These are phyloP conservation scores for Fusarium compactum DNA, from an alignment of 2,329 filamentous ascomycete genomes.

Conservation along the genomic window DNA sequence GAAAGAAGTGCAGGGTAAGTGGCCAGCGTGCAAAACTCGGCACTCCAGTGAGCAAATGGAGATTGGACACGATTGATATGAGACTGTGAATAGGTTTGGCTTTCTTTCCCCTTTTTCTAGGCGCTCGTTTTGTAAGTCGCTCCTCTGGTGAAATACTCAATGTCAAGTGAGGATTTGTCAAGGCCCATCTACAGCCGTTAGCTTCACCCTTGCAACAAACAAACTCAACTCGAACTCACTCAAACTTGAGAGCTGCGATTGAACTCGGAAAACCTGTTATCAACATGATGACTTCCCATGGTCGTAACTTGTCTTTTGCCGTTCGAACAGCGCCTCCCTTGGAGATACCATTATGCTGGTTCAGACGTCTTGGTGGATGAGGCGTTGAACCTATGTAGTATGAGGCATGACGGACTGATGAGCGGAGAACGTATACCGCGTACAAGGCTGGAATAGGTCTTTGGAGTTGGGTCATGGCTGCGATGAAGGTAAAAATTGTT, in stretches of 20 bases:
- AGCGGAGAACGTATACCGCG: conserved; percentile 91
- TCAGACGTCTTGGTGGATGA: conserved; percentile 83
- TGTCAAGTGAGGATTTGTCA: conserved; percentile 86
- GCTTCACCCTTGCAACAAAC: background rate
- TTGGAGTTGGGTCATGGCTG: conserved; percentile 56
- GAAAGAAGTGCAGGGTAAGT: conserved; percentile 82
- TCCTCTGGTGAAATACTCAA: conserved; percentile 77
- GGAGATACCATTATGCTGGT: conserved; percentile 89
- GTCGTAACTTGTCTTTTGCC: conserved; percentile 73
- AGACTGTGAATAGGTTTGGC: conserved; percentile 71
- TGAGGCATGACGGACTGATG: conserved; percentile 76
- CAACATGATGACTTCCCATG: conserved; percentile 91
- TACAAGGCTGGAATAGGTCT: conserved; percentile 88
- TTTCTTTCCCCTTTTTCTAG: conserved; percentile 62
- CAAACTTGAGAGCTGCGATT: conserved; percentile 91
- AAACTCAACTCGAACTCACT: conserved; percentile 66
- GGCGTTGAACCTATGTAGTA: conserved; percentile 95
- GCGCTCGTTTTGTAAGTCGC: conserved; percentile 66
- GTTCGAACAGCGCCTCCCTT: conserved; percentile 87
- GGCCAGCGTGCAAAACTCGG: conserved; percentile 88
- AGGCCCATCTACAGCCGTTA: conserved; percentile 77
- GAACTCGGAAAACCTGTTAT: conserved; percentile 91
- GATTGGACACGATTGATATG: conserved; percentile 78
- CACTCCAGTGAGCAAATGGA: conserved; percentile 83
- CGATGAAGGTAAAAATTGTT: background rate